These are phyloP conservation scores for Edaphochlamys debaryana DNA, from an alignment of 139 green algal genomes.

Conservation along the genomic window DNA sequence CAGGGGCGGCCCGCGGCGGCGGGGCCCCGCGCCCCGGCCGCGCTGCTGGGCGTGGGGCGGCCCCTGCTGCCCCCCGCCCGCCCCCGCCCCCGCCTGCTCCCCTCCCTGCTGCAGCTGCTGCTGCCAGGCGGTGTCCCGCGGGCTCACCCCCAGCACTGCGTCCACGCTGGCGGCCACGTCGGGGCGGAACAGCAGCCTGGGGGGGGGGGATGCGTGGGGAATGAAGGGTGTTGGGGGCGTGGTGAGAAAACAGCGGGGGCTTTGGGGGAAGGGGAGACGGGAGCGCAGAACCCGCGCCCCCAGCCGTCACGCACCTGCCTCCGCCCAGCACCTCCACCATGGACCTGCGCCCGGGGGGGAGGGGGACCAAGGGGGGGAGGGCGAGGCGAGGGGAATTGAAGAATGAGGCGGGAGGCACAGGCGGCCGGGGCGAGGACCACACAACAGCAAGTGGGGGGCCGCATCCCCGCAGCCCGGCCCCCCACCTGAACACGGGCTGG, in stretches of 20 bases:
- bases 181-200: slow-evolving; percentile 11
- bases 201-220: background rate
- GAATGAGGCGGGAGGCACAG: background rate
- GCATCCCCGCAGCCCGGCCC: background rate
- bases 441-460: too few species aligned
- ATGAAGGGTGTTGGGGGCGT: background rate
- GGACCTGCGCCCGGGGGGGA: background rate
- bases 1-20: too few species aligned
- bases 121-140: too few species aligned
- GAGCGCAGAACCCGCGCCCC: background rate
- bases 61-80: too few species aligned
- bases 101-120: too few species aligned
- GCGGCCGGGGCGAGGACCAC: too few species aligned
- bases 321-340: slow-evolving; percentile 25
- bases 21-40: too few species aligned
- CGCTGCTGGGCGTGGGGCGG: too few species aligned
- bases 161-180: slow-evolving; percentile 34
- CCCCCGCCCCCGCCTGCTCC: too few species aligned
- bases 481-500: slow-evolving; percentile 1
- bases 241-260: too few species aligned
- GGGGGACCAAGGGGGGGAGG: background rate
- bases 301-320: background rate
- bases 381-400: background rate
- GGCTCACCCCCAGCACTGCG: too few species aligned
- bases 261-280: background rate